These are phyloP conservation scores for Sanguinoderma infundibulare DNA, from an alignment of 1,284 basidiomycete species.

Conservation along the genomic window DNA sequence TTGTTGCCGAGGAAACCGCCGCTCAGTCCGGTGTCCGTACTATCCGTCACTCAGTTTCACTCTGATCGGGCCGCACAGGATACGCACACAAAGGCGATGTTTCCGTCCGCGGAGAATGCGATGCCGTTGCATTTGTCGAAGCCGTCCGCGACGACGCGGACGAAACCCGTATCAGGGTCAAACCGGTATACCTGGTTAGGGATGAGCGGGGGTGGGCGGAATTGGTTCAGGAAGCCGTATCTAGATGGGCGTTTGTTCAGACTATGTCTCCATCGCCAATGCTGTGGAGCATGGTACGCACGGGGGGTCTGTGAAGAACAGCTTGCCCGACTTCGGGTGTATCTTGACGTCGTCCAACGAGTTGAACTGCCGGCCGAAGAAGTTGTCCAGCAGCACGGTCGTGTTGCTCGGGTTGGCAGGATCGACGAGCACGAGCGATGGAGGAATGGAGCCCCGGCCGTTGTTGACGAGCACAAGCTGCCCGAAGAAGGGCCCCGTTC, in stretches of 20 bases:
- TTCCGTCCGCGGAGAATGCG: slow-evolving; percentile 70
- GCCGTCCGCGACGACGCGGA: slow-evolving; percentile 74
- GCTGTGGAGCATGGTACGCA: too few relatives aligned
- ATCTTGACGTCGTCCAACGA: slow-evolving; percentile 53
- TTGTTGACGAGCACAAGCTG: slow-evolving; percentile 70
- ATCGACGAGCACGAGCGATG: slow-evolving; percentile 69
- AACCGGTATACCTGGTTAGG: slow-evolving; percentile 79
- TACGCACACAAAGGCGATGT: slow-evolving; percentile 66
- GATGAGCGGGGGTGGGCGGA: slow-evolving; percentile 65
- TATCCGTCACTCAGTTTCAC: slow-evolving; percentile 30
- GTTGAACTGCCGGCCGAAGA: slow-evolving; percentile 80
- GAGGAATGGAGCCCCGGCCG: slow-evolving; percentile 66
- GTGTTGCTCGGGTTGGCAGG: slow-evolving; percentile 54
- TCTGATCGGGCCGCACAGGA: neutral
- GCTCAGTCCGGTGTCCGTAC: slow-evolving; percentile 56
- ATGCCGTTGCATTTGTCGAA: slow-evolving; percentile 70
- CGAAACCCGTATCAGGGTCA: slow-evolving; percentile 62
- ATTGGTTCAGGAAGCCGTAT: slow-evolving; percentile 67
- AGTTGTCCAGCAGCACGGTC: slow-evolving; percentile 41
- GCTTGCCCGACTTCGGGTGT: slow-evolving; percentile 59
- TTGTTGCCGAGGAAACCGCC: slow-evolving; percentile 60
- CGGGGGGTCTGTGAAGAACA: slow-evolving; percentile 1
- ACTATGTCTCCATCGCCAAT: too few relatives aligned
- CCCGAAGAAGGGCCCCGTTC: slow-evolving; percentile 68
- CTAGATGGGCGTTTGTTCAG: slow-evolving; percentile 44